Evolutionary conservation across 148 eudicot species (phyloP), one percentile per base, ranked within the genome.

Genomic region (Arbutus unedo): DNA sequence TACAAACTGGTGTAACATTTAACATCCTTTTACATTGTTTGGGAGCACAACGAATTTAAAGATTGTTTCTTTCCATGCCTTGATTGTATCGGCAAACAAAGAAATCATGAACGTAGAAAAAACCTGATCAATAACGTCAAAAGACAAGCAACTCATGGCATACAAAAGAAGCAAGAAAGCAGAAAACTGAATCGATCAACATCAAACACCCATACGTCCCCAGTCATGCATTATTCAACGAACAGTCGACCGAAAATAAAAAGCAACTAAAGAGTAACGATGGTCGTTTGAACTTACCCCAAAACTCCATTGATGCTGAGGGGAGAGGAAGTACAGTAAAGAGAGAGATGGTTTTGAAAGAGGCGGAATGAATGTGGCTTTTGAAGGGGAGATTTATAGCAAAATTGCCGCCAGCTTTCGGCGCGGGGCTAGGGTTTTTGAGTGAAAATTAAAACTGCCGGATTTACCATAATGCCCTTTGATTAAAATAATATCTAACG

Each of bases 271-370:
- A 50, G 13, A 19, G 55, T 8, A 67, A 53, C 3, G 45, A 38
- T 5, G 44, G 54, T 6, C 10, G 7, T 10, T 1, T 51, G 54
- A 78, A 51, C 53, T 38, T 82, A 90, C 93, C 93, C 93, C 93
- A 91, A 50, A 91, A 91, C 85, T 86, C 85, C 93, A 91, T 91
- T 53, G 87, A 80, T 55, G 57, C 43, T 7, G 80, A 82, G 74
- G 59, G 0, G 48, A 54, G 43, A 72, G 60, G 38, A 50, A 54
- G 47, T 10, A 70, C 50, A 60, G 64, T 53, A 7, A 19, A 74
- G 85, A 77, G 66, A 10, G 74, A 4, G 2, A 31, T 56, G 11
- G 66, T 10, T 85, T 43, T 51, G 83, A 62, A 68, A 78, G 87
- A 85, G 87, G 85, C 82, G 77, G 73, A 82, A 43, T 41, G 44